phyloP scores from a whole-genome alignment of 768 basidiomycete species.

The Termitomyces sp. region DNA sequence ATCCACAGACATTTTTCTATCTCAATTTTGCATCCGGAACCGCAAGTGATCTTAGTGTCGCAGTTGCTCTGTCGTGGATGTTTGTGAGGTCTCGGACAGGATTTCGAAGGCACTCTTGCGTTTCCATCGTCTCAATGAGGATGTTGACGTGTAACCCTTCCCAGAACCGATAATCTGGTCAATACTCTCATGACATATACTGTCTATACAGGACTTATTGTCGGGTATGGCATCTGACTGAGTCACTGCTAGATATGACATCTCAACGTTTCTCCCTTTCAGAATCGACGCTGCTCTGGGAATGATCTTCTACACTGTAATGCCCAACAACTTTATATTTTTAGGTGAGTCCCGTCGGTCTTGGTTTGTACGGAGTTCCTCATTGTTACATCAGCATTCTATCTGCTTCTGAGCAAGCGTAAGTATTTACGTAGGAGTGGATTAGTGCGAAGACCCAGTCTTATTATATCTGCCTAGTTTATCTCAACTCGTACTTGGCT shows the following conservation, averaged over 20 bases:
- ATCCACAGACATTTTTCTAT: constrained; percentile 41
- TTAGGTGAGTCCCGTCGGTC: constrained; percentile 26
- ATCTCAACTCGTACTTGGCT: constrained; percentile 53
- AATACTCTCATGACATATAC: constrained; percentile 43
- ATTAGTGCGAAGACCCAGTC: neutral
- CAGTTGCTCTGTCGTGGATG: constrained; percentile 42
- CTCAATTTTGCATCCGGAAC: constrained; percentile 45
- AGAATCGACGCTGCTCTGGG: constrained; percentile 44
- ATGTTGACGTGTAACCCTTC: neutral
- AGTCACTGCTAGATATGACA: neutral
- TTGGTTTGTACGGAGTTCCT: neutral
- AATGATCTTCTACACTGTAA: constrained; percentile 39
- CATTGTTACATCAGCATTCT: constrained; percentile 27
- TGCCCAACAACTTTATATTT: constrained; percentile 54
- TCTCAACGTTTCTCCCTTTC: neutral
- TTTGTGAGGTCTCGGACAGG: constrained; percentile 47
- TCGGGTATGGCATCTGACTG: constrained; percentile 26
- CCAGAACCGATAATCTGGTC: constrained; percentile 47
- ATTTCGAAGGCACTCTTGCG: constrained; percentile 31
- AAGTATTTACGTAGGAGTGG: constrained; percentile 9
- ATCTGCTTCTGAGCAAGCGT: constrained; percentile 50
- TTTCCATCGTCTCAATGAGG: neutral
- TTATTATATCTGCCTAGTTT: constrained; percentile 28
- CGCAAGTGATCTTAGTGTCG: constrained; percentile 46
- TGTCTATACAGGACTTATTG: constrained; percentile 48